These are phyloP conservation scores for Tulasnella calospora DNA, from an alignment of 768 basidiomycete genomes.

Conservation along the genomic window DNA sequence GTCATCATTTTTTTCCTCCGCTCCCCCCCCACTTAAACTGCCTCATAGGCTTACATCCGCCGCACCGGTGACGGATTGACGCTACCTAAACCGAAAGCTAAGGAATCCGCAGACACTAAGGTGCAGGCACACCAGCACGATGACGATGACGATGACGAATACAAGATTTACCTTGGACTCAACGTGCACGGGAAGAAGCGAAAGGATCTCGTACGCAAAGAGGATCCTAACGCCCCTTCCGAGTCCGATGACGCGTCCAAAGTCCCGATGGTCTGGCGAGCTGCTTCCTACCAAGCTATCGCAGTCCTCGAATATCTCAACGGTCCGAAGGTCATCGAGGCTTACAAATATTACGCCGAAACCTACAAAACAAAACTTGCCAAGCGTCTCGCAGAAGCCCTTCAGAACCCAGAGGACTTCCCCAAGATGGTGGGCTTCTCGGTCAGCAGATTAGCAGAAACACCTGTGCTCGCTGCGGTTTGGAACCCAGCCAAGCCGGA, in stretches of 20 bases:
- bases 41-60: slow-evolving; percentile 45
- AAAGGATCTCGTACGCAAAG: slow-evolving; percentile 48
- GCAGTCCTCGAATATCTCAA: slow-evolving; percentile 47
- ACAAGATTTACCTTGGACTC: slow-evolving; percentile 50
- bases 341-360: slow-evolving; percentile 49
- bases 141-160: slow-evolving; percentile 35
- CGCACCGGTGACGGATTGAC: slow-evolving; percentile 43
- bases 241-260: slow-evolving; percentile 16
- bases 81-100: slow-evolving; percentile 31
- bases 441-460: slow-evolving; percentile 47
- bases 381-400: slow-evolving; percentile 39
- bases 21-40: neutral
- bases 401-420: slow-evolving; percentile 42
- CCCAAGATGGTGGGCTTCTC: slow-evolving; percentile 51
- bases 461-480: slow-evolving; percentile 48
- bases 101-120: slow-evolving; percentile 13
- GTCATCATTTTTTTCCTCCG: neutral
- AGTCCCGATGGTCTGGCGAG: slow-evolving; percentile 45
- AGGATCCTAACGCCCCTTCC: slow-evolving; percentile 46
- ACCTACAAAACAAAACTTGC: slow-evolving; percentile 44
- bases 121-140: slow-evolving; percentile 35
- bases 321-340: slow-evolving; percentile 45
- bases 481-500: neutral
- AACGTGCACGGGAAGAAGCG: slow-evolving; percentile 61
- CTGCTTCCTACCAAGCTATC: slow-evolving; percentile 33